phyloP scores from a whole-genome alignment of 75 land plant genomes.

The Ceratopteris richardii region DNA sequence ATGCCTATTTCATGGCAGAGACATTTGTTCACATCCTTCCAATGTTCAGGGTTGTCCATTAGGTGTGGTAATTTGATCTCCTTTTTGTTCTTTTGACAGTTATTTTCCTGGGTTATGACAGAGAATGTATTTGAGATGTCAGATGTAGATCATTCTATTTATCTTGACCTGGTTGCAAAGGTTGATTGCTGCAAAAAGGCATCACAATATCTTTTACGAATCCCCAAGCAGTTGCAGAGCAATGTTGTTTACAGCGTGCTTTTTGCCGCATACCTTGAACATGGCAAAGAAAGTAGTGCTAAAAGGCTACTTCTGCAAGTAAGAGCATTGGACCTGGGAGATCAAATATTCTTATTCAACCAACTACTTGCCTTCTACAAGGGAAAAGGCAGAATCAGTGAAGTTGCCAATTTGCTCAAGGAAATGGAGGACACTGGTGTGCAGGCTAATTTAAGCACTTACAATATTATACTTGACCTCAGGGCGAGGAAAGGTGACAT shows the following conservation, averaged over 20 bases:
- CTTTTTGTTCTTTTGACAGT: too few relatives aligned
- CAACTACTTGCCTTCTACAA: conserved; percentile 22
- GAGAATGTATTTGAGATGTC: conserved; percentile 9
- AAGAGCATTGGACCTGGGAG: conserved; percentile 6
- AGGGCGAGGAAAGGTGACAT: conserved; percentile 17
- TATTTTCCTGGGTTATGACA: conserved; percentile 14
- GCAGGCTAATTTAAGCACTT: conserved; percentile 9
- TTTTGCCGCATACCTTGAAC: conserved; percentile 9
- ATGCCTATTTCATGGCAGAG: too few relatives aligned
- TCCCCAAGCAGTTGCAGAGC: conserved; percentile 17
- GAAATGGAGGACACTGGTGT: conserved; percentile 13
- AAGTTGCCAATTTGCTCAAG: conserved; percentile 9
- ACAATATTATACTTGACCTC: conserved; percentile 20
- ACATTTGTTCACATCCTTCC: too few relatives aligned
- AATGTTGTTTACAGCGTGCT: conserved; percentile 13
- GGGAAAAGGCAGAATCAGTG: conserved; percentile 5
- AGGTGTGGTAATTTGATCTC: too few relatives aligned
- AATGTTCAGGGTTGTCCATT: too few relatives aligned
- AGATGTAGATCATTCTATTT: conserved; percentile 9
- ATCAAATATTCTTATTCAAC: conserved; percentile 13
- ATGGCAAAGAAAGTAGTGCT: conserved; percentile 8
- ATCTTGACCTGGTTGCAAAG: conserved; percentile 13
- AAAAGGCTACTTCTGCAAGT: conserved; percentile 7
- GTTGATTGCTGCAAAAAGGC: background rate
- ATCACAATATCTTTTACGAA: conserved; percentile 1